Percentiles rank a stretch among this genome's conserved stretches.
phyloP scores from a whole-genome alignment of 2,329 filamentous ascomycete species.

The Botrytis fragariae region DNA sequence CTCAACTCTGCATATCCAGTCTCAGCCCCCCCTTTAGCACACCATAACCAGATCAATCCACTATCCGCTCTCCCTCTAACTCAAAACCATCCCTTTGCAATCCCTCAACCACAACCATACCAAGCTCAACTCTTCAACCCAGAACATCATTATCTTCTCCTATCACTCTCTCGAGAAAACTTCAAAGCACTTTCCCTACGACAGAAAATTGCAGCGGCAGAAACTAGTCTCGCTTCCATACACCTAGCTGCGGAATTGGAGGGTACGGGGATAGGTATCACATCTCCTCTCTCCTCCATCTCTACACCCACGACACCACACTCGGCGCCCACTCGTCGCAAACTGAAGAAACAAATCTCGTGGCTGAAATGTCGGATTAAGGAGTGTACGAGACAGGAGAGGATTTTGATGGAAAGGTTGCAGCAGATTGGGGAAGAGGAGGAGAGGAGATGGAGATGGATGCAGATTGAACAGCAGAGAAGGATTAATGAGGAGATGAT shows the following conservation, averaged over 20 bases:
- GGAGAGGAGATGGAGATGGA: conserved; percentile 43
- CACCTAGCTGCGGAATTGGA: neutral
- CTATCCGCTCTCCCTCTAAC: neutral
- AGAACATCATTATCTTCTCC: conserved; percentile 49
- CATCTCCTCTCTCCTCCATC: neutral
- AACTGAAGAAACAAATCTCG: conserved; percentile 42
- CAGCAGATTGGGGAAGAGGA: conserved; percentile 55
- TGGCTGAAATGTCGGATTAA: conserved; percentile 45
- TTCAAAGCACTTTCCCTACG: conserved; percentile 42
- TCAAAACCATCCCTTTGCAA: conserved; percentile 32
- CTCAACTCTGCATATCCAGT: neutral
- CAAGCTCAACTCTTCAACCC: conserved; percentile 37
- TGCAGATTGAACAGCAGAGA: conserved; percentile 9
- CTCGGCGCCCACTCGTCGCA: conserved; percentile 3
- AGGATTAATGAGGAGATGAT: neutral
- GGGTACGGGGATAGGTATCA: neutral
- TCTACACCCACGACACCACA: neutral
- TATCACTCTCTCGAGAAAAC: conserved; percentile 44
- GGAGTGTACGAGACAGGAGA: conserved; percentile 49
- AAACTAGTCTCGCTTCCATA: conserved; percentile 36
- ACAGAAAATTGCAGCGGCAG: conserved; percentile 41
- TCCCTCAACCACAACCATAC: neutral
- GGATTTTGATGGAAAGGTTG: conserved; percentile 45
- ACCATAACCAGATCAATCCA: neutral
- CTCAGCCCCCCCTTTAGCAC: neutral